Percentiles rank a stretch among this genome's conserved stretches.
Evolutionary conservation across 495 filamentous ascomycete genomes (phyloP).

Genomic region (Cercophora scortea): DNA sequence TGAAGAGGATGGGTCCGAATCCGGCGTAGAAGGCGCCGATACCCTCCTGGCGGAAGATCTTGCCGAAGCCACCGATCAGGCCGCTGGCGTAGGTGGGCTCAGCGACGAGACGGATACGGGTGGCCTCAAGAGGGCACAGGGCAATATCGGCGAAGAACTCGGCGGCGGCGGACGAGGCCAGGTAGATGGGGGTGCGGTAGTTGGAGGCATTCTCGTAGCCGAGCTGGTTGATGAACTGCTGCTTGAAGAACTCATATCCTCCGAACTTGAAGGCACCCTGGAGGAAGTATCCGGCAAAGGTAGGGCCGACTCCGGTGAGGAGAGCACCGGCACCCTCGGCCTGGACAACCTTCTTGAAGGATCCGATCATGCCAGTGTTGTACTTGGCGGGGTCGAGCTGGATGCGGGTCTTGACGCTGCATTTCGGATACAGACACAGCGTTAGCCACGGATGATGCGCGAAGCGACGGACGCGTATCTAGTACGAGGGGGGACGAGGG

Average conservation of each 20-base stretch:
- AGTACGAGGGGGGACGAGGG: too few species aligned
- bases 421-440: background rate
- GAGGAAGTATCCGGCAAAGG: constrained; percentile 87
- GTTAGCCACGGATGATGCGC: constrained; percentile 3
- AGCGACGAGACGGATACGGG: constrained; percentile 90
- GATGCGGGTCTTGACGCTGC: constrained; percentile 89
- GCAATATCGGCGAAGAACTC: constrained; percentile 95
- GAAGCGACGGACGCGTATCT: background rate
- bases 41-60: constrained; percentile 82
- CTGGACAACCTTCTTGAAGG: constrained; percentile 75
- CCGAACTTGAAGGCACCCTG: constrained; percentile 95
- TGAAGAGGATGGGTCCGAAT: constrained; percentile 90
- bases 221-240: constrained; percentile 76
- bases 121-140: constrained; percentile 89
- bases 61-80: constrained; percentile 72
- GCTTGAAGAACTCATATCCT: constrained; percentile 94
- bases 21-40: constrained; percentile 88
- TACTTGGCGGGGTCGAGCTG: constrained; percentile 87
- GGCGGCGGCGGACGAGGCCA: constrained; percentile 72
- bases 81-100: constrained; percentile 80
- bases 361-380: constrained; percentile 83
- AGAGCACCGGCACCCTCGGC: constrained; percentile 84
- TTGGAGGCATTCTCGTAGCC: constrained; percentile 73
- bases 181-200: constrained; percentile 84
- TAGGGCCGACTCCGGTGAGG: constrained; percentile 80